Evolutionary conservation across 768 basidiomycete genomes (phyloP).

Genomic region (Russula compacta): DNA sequence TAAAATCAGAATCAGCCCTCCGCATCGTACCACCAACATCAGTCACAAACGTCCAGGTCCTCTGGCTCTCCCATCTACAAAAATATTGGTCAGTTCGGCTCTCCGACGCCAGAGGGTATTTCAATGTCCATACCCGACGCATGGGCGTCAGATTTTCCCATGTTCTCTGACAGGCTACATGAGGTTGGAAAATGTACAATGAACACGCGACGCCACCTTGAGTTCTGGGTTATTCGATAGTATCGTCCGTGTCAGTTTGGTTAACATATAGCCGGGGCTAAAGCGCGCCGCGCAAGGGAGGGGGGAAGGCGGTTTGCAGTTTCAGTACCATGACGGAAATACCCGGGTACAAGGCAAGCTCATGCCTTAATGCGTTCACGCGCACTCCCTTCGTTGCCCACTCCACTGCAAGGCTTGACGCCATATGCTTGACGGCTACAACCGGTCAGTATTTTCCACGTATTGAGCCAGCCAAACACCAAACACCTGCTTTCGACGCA

Average conservation of each 20-base stretch:
- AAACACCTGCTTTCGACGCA: conserved; percentile 80
- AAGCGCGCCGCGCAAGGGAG: not conserved
- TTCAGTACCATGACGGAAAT: conserved; percentile 8
- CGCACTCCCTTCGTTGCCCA: conserved; percentile 88
- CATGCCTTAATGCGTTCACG: conserved; percentile 70
- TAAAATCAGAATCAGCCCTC: not conserved
- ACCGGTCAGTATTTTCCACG: not conserved
- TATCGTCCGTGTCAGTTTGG: conserved; percentile 79
- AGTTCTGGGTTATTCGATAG: conserved; percentile 66
- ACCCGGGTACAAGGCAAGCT: not conserved
- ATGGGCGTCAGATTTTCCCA: conserved; percentile 84
- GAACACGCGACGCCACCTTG: conserved; percentile 40
- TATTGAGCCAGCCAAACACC: not conserved
- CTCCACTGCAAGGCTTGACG: conserved; percentile 84
- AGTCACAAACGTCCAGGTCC: conserved; percentile 58
- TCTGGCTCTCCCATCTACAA: conserved; percentile 83
- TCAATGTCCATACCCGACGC: conserved; percentile 52
- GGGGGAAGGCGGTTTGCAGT: not conserved
- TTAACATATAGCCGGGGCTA: conserved; percentile 93
- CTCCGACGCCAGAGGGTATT: not conserved
- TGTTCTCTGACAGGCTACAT: conserved; percentile 44
- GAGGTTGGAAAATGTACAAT: not conserved
- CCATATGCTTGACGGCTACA: conserved; percentile 88
- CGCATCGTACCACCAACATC: conserved; percentile 19
- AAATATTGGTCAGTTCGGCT: conserved; percentile 10